Base-by-base conservation (phyloP, 1,139 yeast genomes). In the Hyphopichia fennica region DNA sequence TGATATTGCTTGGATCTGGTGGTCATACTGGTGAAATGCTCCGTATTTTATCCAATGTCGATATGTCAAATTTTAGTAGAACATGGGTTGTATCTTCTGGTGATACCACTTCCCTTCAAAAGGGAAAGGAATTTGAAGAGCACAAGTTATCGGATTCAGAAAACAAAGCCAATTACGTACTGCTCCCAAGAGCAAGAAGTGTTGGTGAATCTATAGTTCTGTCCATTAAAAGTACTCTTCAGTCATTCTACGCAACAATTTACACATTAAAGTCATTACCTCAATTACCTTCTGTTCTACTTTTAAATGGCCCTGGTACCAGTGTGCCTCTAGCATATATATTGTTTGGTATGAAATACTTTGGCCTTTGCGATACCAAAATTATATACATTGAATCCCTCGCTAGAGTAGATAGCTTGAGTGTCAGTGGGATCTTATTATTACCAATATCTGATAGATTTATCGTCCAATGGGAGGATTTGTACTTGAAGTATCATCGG, bases 1-100 rank as follows among this genome's bases (percentile, higher is more conserved):
- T 84, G 77, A 67, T 85, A 1, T 69, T 86, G 13, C 60, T 87
- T 5, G 96, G 95, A 0, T 86, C 95, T 1, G 99, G 79, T 0
- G 99, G 98, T 1, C 99, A 93, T 57, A 91, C 98, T 0, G 98
- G 97, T 1, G 98, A 93, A 60, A 88, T 93, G 96, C 60, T 90
- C 23, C 69, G 93, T 32, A 68, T 93, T 23, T 58, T 88, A 14
- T 58, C 66, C 5, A 67, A 70, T 45, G 53, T 63, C 33, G 51
- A 65, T 35, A 33, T 74, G 19, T 30, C 52, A 1, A 42, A 45
- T 3, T 54, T 69, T 17, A 42, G 62, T 8, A 53, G 80, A 41
- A 67, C 72, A 1, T 79, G 81, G 73, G 68, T 77, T 9, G 59
- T 68, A 1, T 74, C 77, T 1, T 69, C 81, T 1, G 87, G 82